Base-by-base conservation (phyloP, 352 stramenopile genomes). In the Globisporangium recalcitrans region DNA sequence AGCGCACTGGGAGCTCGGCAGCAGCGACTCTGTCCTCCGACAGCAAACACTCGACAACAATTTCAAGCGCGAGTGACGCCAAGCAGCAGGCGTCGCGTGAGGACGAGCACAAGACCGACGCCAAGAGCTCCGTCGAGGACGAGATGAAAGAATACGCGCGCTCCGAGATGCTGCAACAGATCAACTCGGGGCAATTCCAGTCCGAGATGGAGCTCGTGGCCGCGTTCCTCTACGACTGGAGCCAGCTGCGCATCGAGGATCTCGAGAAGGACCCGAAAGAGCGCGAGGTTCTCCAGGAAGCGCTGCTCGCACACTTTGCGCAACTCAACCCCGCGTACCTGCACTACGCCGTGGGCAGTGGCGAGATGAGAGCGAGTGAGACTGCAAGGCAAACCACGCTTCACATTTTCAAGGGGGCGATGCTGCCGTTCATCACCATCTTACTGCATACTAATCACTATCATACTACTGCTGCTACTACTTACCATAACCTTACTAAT, bases 181-280 rank as follows among this genome's bases (percentile, higher is more conserved):
- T 91, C 16, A 88, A 85, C 24, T 90, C 82, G 27, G 80, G 81
- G 0, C 81, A 90, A 49, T 90, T 92, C 59, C 78, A 88, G 65
- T 89, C 82, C 9, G 79, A 92, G 40, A 80, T 90, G 69, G 85
- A 92, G 55, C 55, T 91, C 29, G 85, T 92, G 57, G 83, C 82
- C 29, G 85, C 83, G 22, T 94, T 94, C 60, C 65, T 90, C 40
- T 90, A 89, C 65, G 85, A 94, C 60, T 88, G 82, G 82, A 69
- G 76, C 26, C 75, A 73, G 27, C 60, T 91, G 8, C 68, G 63
- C 21, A 58, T 77, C 8, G 82, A 92, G 32, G 82, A 90, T 4
- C 60, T 91, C 21, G 65, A 77, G 55, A 66, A 67, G 7, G 77
- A 85, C 27, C n/a, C 53, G 31, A 81, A 80, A 32, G 73, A 84